Evolutionary conservation across 2,329 filamentous ascomycete genomes (phyloP).

Genomic region (Escovopsis sp.): DNA sequence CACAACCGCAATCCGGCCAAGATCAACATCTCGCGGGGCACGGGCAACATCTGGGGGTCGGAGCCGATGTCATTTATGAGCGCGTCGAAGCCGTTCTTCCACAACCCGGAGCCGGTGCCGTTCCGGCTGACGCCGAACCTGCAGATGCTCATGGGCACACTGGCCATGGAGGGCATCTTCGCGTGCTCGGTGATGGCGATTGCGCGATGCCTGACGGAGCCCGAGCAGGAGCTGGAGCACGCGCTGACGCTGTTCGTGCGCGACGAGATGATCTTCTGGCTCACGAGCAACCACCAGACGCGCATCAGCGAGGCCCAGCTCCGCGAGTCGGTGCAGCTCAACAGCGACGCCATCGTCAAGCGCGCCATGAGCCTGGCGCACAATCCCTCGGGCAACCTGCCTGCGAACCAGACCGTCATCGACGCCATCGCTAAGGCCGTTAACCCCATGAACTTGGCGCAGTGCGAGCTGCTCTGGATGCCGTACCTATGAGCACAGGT

Average conservation of each 20-base stretch:
- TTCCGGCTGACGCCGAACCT: constrained; percentile 96
- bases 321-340: constrained; percentile 65
- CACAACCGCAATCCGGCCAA: constrained; percentile 92
- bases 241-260: constrained; percentile 88
- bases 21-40: constrained; percentile 74
- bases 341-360: constrained; percentile 86
- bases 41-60: constrained; percentile 90
- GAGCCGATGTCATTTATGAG: constrained; percentile 89
- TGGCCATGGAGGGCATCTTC: constrained; percentile 93
- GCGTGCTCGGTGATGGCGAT: constrained; percentile 94
- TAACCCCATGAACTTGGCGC: constrained; percentile 75
- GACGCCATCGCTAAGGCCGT: constrained; percentile 87
- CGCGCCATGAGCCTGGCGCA: constrained; percentile 74
- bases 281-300: constrained; percentile 58
- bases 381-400: constrained; percentile 61
- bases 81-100: constrained; percentile 70
- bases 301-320: constrained; percentile 46
- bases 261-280: constrained; percentile 98
- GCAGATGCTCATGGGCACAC: constrained; percentile 87
- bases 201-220: constrained; percentile 81
- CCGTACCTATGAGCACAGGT: constrained; percentile 56
- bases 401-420: constrained; percentile 93
- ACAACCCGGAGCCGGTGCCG: constrained; percentile 87
- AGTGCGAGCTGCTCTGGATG: constrained; percentile 95
- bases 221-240: constrained; percentile 81